phyloP scores from a whole-genome alignment of 208 protist genomes.

The Angomonas deanei region DNA sequence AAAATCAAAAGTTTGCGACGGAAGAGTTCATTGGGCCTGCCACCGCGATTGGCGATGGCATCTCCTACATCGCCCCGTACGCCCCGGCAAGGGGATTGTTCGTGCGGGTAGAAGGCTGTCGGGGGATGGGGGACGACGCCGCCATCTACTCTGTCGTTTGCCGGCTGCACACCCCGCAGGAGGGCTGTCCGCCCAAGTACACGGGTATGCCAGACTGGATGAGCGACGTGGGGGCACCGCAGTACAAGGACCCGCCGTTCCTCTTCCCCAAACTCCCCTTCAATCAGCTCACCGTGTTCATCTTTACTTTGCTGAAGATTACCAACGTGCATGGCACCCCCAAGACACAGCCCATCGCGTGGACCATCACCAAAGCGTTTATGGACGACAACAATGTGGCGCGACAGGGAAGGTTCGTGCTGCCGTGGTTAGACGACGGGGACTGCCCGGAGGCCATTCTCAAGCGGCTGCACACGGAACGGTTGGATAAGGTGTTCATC shows the following conservation, averaged over 20 bases:
- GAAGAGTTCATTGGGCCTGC: slow-evolving; percentile 27
- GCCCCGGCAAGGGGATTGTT: slow-evolving; percentile 47
- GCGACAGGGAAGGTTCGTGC: slow-evolving; percentile 48
- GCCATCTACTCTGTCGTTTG: slow-evolving; percentile 41
- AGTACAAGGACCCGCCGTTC: slow-evolving; percentile 51
- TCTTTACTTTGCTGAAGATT: slow-evolving; percentile 56
- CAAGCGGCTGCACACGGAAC: slow-evolving; percentile 27
- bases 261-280: slow-evolving; percentile 25
- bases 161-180: slow-evolving; percentile 19
- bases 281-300: slow-evolving; percentile 20
- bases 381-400: slow-evolving; percentile 25
- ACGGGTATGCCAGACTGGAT: slow-evolving; percentile 48
- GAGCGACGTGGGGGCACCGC: slow-evolving; percentile 46
- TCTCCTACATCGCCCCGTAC: slow-evolving; percentile 46
- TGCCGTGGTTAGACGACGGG: slow-evolving; percentile 45
- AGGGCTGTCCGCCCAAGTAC: slow-evolving; percentile 16
- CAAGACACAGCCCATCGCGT: slow-evolving; percentile 33
- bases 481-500: slow-evolving; percentile 38
- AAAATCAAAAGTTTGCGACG: slow-evolving; percentile 15
- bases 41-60: slow-evolving; percentile 19
- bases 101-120: slow-evolving; percentile 40
- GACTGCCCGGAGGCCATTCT: slow-evolving; percentile 29
- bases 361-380: slow-evolving; percentile 61
- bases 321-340: slow-evolving; percentile 18
- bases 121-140: slow-evolving; percentile 37